Evolutionary conservation across 2,329 filamentous ascomycete genomes (phyloP), one percentile per base, ranked within the genome.

Genomic region (Arthrobotrys megalospora): DNA sequence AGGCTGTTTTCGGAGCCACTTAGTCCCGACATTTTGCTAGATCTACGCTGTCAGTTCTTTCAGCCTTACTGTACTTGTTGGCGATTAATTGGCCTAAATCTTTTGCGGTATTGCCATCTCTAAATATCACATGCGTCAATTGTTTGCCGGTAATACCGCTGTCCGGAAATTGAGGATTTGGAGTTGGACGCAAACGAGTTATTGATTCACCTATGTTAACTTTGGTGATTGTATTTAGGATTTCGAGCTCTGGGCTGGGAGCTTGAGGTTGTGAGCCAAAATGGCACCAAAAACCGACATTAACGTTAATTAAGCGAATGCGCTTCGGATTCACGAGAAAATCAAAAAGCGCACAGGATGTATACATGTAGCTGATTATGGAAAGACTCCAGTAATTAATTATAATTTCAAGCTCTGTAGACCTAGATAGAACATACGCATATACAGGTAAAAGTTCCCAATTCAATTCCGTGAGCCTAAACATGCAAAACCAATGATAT

Each of bases 391-490:
- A 47, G 21, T 8, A 21, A 52, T 52, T 52, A 53, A 41, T 47
- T 66, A 53, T 32, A 34, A 24, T 24, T 24, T 34, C 28, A 32
- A 53, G 45, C 48, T 34, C 16, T 16, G 28, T 14, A 34, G 50
- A 24, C 50, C 50, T 38, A 50, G 50, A 24, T 14, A 28, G 24
- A 28, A 43, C 21, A 19, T 2, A 4, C 47, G 32, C 47, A 55
- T 52, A 41, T 41, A 41, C 21, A 52, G 19, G 36, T 60, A 48
- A 70, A 62, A 21, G n/a, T 1, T 16, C 24, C 21, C 50, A 53
- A 24, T 34, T 53, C 12, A 8, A 12, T 34, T 14, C 28, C 12
- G 55, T 14, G 28, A 16, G 28, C 28, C 36, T 8, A 1, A 28
- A 34, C 6, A 53, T n/a, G 45, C 24, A 24, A 52, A 28, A 6